Conservation (phyloP, 192 early-diverging fungal genomes). For the Umbelopsis vinacea region DNA sequence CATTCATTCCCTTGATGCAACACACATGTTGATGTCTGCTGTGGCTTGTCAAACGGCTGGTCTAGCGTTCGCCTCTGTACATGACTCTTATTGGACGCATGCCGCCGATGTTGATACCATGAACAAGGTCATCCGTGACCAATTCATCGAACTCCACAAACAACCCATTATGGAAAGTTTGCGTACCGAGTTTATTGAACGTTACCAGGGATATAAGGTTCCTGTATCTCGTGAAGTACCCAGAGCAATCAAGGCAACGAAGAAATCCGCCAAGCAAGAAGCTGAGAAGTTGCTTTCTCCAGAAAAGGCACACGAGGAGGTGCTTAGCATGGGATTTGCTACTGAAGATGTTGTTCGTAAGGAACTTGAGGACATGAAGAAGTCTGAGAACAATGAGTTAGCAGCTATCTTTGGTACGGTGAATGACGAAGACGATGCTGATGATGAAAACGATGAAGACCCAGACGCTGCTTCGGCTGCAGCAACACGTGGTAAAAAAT, state of each 20-base stretch:
- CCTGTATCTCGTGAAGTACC: conserved; percentile 47
- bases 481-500: conserved; percentile 32
- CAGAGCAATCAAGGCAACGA: neutral
- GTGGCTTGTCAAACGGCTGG: conserved; percentile 78
- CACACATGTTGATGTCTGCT: conserved; percentile 96
- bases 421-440: conserved; percentile 39
- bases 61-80: conserved; percentile 91
- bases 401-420: conserved; percentile 28
- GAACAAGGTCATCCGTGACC: conserved; percentile 83
- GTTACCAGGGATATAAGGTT: conserved; percentile 75
- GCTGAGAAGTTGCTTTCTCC: conserved; percentile 23
- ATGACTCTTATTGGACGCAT: conserved; percentile 99
- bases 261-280: conserved; percentile 21
- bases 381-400: conserved; percentile 18
- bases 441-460: conserved; percentile 45
- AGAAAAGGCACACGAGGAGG: neutral
- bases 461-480: conserved; percentile 28
- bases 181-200: conserved; percentile 78
- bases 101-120: conserved; percentile 87
- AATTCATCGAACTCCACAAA: conserved; percentile 87
- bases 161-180: conserved; percentile 86
- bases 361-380: conserved; percentile 20
- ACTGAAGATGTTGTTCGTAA: conserved; percentile 16
- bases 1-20: conserved; percentile 96
- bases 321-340: conserved; percentile 1